phyloP scores from a whole-genome alignment of 306 rosid species.

The Elaeagnus macrophylla region DNA sequence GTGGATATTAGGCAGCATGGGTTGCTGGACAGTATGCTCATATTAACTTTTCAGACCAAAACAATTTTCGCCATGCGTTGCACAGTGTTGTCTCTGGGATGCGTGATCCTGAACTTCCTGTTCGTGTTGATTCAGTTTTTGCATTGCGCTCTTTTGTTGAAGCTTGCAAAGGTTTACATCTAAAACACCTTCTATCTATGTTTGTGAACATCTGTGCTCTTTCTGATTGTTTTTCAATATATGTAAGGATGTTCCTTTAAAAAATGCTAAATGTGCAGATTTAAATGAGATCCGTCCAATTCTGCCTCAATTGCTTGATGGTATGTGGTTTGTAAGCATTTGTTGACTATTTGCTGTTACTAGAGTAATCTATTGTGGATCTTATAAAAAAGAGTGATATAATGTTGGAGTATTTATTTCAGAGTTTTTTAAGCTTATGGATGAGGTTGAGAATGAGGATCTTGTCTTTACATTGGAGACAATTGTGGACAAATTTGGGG shows the following conservation, averaged over 20 bases:
- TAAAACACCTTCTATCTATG: background rate
- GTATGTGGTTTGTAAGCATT: slow-evolving; percentile 35
- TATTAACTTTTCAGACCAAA: slow-evolving; percentile 69
- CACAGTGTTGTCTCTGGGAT: slow-evolving; percentile 85
- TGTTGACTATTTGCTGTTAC: slow-evolving; percentile 6
- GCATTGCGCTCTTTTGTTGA: slow-evolving; percentile 90
- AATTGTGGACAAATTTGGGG: slow-evolving; percentile 94
- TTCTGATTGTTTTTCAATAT: background rate
- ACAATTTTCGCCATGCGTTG: slow-evolving; percentile 78
- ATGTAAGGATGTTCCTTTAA: background rate
- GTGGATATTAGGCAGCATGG: slow-evolving; percentile 79
- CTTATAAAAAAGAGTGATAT: background rate
- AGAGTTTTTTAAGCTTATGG: slow-evolving; percentile 95
- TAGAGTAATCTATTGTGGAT: slow-evolving; percentile 12
- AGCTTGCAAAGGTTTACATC: slow-evolving; percentile 66
- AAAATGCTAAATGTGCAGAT: slow-evolving; percentile 39
- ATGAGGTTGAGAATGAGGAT: slow-evolving; percentile 96
- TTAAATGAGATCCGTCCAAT: slow-evolving; percentile 85
- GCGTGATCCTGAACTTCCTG: slow-evolving; percentile 91
- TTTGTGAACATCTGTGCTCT: background rate
- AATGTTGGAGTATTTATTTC: slow-evolving; percentile 12
- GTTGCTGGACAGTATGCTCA: slow-evolving; percentile 95
- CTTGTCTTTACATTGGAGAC: slow-evolving; percentile 95
- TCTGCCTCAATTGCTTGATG: slow-evolving; percentile 91
- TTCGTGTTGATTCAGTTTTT: slow-evolving; percentile 93